Conservation (phyloP, 192 early-diverging fungal genomes). For the Helicostylum pulchrum region DNA sequence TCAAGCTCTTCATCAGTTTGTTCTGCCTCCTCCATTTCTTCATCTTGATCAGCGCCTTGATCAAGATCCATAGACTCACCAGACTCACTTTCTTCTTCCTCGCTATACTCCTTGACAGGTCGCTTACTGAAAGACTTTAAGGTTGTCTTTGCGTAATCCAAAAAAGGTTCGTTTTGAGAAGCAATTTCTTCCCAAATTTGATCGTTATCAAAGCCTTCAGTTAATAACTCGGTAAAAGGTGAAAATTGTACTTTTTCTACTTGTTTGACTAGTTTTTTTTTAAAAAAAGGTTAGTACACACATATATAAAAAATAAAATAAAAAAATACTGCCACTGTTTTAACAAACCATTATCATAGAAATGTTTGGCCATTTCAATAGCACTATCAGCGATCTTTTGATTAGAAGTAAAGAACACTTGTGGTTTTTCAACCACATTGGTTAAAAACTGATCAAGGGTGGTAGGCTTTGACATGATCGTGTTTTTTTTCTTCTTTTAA, state of each 20-base stretch:
- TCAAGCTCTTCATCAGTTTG: conserved; percentile 37
- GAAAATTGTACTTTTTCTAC: conserved; percentile 47
- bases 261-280: conserved; percentile 39
- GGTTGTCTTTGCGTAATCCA: conserved; percentile 51
- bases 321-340: not conserved
- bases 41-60: conserved; percentile 25
- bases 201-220: conserved; percentile 72
- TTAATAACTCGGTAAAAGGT: conserved; percentile 58
- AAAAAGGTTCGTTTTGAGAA: conserved; percentile 79
- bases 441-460: conserved; percentile 3
- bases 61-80: conserved; percentile 38
- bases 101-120: conserved; percentile 34
- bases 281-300: not conserved
- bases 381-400: conserved; percentile 39
- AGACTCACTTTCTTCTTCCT: conserved; percentile 33
- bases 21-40: conserved; percentile 3
- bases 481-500: conserved; percentile 5
- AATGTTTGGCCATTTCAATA: conserved; percentile 44
- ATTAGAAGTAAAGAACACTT: conserved; percentile 43
- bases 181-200: conserved; percentile 95
- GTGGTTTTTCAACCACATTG: conserved; percentile 48
- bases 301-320: not conserved
- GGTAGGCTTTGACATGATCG: not conserved
- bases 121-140: conserved; percentile 41
- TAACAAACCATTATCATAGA: conserved; percentile 49